Base-by-base conservation (phyloP, 2,329 filamentous ascomycete genomes). In the Fonsecaea multimorphosa region DNA sequence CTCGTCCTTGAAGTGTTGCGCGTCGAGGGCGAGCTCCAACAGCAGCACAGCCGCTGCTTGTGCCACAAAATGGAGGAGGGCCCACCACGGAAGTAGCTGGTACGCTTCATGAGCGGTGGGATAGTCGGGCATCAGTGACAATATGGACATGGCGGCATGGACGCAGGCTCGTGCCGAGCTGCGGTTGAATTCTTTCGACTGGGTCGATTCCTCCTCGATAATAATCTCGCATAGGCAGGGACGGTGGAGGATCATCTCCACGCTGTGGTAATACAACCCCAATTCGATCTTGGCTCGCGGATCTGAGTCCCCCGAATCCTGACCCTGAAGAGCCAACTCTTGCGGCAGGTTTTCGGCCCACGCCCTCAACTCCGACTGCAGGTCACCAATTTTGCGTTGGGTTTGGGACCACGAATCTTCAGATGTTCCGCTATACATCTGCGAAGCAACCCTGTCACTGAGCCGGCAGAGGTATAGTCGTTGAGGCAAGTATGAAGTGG, bases 221-320 rank as follows among this genome's bases (percentile, higher is more conserved):
- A 58, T 34, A 22, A 72, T 60, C 32, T 72, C 72, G 60, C 73
- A 75, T 22, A 74, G 68, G 60, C 72, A 74, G 5, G 72, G 74
- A 7, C 74, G 72, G 58, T 73, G 64, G 32, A 74, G 65, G 34
- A 74, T 72, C 64, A 72, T 72, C 52, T 68, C 63, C 9, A 72
- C 56, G 61, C 74, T 75, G 61, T 73, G 61, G 58, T 72, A 74
- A 34, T 72, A 64, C 53, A 74, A 68, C 40, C 58, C 60, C 29
- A 75, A 55, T 53, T 72, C 67, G 49, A 73, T 61, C 52, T 60
- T 67, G 57, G 36, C 68, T 57, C 65, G 68, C 46, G 63, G 67
- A 57, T 67, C 70, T 32, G 40, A 66, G 51, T 54, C 63, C 29
- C 36, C 31, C 1, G 49, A 59, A 19, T n/a, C 46, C 36, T 38